Percentiles rank a stretch among this genome's conserved stretches.
Evolutionary conservation across 2,329 filamentous ascomycete species (phyloP).

Genomic region (Colletotrichum cereale): DNA sequence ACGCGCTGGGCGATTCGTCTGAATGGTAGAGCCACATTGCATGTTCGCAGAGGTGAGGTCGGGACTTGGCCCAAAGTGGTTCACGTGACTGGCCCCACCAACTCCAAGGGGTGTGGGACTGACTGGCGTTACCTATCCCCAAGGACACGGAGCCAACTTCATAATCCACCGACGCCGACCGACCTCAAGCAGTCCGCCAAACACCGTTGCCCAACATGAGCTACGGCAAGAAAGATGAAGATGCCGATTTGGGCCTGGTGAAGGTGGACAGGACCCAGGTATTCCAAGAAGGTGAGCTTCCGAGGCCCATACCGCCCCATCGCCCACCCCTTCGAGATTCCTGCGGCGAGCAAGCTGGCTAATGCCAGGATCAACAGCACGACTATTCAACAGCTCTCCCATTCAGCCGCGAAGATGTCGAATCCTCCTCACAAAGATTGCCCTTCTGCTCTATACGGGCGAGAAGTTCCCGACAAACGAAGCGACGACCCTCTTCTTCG

Average conservation of each 20-base stretch:
- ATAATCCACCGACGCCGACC: constrained; percentile 45
- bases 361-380: constrained; percentile 69
- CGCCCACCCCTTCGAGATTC: constrained; percentile 23
- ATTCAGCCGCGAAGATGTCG: constrained; percentile 98
- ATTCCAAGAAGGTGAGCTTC: constrained; percentile 90
- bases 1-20: not conserved
- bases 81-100: constrained; percentile 21
- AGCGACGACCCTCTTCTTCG: constrained; percentile 98
- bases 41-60: not conserved
- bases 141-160: constrained; percentile 30
- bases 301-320: not conserved
- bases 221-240: constrained; percentile 99
- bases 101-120: constrained; percentile 12
- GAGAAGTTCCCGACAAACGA: constrained; percentile 98
- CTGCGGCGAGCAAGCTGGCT: constrained; percentile 36
- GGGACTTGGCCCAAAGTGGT: not conserved
- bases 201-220: constrained; percentile 76
- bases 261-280: constrained; percentile 98
- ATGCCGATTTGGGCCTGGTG: constrained; percentile 92
- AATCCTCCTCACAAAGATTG: constrained; percentile 96
- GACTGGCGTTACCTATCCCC: constrained; percentile 8
- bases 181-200: constrained; percentile 49
- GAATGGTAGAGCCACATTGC: constrained; percentile 5
- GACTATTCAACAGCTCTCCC: constrained; percentile 96
- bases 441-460: constrained; percentile 94